phyloP scores from a whole-genome alignment of 2,329 filamentous ascomycete genomes.

The Pseudocercospora vitis region DNA sequence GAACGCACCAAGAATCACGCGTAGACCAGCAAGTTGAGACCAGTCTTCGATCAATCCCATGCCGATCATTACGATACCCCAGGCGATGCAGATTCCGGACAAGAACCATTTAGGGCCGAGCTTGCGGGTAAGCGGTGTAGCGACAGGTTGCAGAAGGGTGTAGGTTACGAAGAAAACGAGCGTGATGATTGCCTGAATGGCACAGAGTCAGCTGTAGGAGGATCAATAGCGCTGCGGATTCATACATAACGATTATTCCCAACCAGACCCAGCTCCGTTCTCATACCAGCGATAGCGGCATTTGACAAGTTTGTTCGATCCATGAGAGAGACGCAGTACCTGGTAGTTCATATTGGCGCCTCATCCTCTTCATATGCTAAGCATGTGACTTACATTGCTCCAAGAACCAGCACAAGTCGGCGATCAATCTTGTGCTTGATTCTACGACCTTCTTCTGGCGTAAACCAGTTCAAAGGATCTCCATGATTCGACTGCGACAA shows the following conservation, averaged over 20 bases:
- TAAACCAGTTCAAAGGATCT: no score
- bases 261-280: constrained; percentile 37
- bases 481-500: no score
- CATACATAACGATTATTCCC: constrained; percentile 1
- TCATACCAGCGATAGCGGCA: constrained; percentile 16
- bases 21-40: constrained; percentile 33
- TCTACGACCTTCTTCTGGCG: no score
- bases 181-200: constrained; percentile 26
- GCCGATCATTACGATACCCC: constrained; percentile 39
- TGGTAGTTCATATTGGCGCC: constrained; percentile 18
- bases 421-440: no score
- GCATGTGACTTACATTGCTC: no score
- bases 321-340: constrained; percentile 20
- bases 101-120: constrained; percentile 42
- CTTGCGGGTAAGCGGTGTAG: constrained; percentile 40
- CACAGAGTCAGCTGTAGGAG: no score
- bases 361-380: no score
- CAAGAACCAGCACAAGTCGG: no score
- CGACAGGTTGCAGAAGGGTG: constrained; percentile 23
- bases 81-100: constrained; percentile 38
- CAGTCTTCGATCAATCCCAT: constrained; percentile 37
- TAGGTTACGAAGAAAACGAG: constrained; percentile 16
- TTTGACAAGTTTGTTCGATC: constrained; percentile 21
- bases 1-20: constrained; percentile 38
- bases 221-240: no score